phyloP scores from a whole-genome alignment of 1,284 basidiomycete genomes.

The Clitocybe nebularis region DNA sequence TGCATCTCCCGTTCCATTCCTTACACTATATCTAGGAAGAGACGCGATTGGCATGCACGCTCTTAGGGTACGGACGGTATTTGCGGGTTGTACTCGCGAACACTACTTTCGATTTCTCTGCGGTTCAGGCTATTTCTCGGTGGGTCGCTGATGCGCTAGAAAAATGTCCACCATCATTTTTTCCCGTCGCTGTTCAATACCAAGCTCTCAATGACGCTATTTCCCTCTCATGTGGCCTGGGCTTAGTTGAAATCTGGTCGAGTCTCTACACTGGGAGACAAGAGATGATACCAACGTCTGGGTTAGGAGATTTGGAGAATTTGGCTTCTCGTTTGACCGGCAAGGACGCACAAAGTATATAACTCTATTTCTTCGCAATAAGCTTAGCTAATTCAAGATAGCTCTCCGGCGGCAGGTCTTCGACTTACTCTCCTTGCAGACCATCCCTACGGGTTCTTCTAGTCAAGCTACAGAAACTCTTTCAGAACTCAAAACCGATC shows the following conservation, averaged over 20 bases:
- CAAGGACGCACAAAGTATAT: slow-evolving; percentile 12
- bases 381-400: slow-evolving; percentile 18
- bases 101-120: slow-evolving; percentile 44
- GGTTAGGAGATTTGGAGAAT: slow-evolving; percentile 9
- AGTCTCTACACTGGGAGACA: slow-evolving; percentile 26
- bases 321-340: slow-evolving; percentile 8
- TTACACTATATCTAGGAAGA: slow-evolving; percentile 10
- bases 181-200: slow-evolving; percentile 25
- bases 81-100: slow-evolving; percentile 27
- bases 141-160: slow-evolving; percentile 39
- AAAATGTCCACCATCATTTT: slow-evolving; percentile 29
- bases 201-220: slow-evolving; percentile 35
- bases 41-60: slow-evolving; percentile 21
- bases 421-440: slow-evolving; percentile 38
- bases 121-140: slow-evolving; percentile 24
- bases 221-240: slow-evolving; percentile 52
- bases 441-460: slow-evolving; percentile 22
- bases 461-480: slow-evolving; percentile 9
- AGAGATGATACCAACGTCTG: background rate
- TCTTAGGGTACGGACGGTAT: slow-evolving; percentile 33
- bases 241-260: slow-evolving; percentile 56
- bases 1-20: background rate
- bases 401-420: slow-evolving; percentile 34
- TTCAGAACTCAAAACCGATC: slow-evolving; percentile 12
- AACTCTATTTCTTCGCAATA: background rate